Evolutionary conservation across 2,329 filamentous ascomycete species (phyloP).

Genomic region (Huntiella bhutanensis): DNA sequence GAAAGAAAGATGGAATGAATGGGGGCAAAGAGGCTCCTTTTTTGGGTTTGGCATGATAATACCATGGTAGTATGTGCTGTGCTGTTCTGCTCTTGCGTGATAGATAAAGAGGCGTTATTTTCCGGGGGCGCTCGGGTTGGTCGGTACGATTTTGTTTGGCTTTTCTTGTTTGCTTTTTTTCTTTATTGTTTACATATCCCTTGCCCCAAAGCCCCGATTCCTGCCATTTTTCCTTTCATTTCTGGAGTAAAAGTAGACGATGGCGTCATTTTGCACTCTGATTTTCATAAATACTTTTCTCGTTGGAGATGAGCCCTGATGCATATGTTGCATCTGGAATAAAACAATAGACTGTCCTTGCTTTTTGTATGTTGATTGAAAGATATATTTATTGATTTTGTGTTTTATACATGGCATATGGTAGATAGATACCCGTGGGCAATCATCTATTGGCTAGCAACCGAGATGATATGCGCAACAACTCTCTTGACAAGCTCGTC

Average conservation of each 20-base stretch:
- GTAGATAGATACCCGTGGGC: constrained; percentile 3
- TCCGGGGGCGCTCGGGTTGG: no score
- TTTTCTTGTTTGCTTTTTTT: constrained; percentile 5
- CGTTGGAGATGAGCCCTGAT: no score
- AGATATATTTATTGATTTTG: background rate
- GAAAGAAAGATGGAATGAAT: no score
- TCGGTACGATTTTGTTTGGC: background rate
- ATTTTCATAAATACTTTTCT: background rate
- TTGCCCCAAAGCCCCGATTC: background rate
- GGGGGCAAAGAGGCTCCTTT: background rate
- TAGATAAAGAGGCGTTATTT: no score
- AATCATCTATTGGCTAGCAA: constrained; percentile 8
- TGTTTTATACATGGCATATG: constrained; percentile 11
- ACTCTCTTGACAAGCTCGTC: constrained; percentile 81
- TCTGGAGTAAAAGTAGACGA: no score
- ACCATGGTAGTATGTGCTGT: no score
- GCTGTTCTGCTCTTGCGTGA: no score
- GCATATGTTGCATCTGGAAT: background rate
- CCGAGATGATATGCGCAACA: constrained; percentile 40
- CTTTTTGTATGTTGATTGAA: background rate
- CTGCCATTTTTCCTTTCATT: no score
- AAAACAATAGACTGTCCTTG: background rate
- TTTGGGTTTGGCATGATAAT: background rate
- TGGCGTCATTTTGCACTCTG: background rate
- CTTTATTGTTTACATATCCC: constrained; percentile 4